These are phyloP conservation scores for Populus hybrid DNA, from an alignment of 441 rosid species.

Conservation along the genomic window DNA sequence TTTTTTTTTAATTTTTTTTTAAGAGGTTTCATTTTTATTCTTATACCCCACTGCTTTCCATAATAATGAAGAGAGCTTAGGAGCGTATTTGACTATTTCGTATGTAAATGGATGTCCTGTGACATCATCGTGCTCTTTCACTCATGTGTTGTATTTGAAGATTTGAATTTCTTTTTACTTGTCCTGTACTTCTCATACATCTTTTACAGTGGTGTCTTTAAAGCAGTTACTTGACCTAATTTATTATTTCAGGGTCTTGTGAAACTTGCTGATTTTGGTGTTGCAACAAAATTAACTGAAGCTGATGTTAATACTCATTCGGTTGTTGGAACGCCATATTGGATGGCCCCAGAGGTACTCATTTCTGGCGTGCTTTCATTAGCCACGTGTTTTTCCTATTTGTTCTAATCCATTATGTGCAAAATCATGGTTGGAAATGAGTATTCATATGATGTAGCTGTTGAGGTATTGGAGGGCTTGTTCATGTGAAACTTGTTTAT, in stretches of 20 bases:
- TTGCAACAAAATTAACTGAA: constrained; percentile 97
- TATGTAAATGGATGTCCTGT: neutral
- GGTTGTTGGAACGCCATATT: constrained; percentile 98
- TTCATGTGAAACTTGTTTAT: constrained; percentile 23
- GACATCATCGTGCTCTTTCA: neutral
- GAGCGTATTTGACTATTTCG: neutral
- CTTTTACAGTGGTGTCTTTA: neutral
- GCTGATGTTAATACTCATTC: constrained; percentile 99
- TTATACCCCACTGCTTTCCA: neutral
- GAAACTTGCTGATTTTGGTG: constrained; percentile 99
- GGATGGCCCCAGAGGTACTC: constrained; percentile 99
- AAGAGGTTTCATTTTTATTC: neutral
- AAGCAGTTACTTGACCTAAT: constrained; percentile 10
- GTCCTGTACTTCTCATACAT: neutral
- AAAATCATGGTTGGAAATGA: neutral
- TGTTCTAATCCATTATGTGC: neutral
- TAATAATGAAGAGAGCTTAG: neutral
- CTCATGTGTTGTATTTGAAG: neutral
- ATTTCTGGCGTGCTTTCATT: neutral
- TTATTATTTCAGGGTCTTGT: constrained; percentile 82
- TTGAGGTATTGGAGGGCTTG: constrained; percentile 17
- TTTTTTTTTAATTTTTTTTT: too few species aligned
- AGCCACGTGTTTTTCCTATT: neutral
- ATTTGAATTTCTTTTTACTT: neutral
- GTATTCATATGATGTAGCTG: neutral